Base-by-base conservation (phyloP, 1,284 basidiomycete genomes). In the Pholiota adiposa region DNA sequence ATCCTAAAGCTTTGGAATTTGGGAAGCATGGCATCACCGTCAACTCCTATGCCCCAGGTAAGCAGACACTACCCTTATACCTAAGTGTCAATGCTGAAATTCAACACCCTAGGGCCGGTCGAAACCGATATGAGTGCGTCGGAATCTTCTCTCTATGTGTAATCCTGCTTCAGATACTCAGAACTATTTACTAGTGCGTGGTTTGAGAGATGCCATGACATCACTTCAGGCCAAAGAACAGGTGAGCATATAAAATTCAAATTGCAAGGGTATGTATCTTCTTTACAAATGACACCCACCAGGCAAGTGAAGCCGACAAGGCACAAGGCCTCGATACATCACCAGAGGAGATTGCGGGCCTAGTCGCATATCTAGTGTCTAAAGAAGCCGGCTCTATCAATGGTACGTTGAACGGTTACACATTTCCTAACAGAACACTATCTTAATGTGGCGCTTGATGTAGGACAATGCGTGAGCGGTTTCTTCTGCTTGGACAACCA, bases 41-140 rank as follows among this genome's bases (percentile, higher is more conserved):
- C 4, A 84, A 83, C 56, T 77, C 80, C 3, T 84, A 85, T 58
- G 79, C 82, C 3, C 81, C 83, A 0, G 79, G 80, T n/a, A 67
- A 72, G 9, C 19, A 31, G 5, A 11, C 4, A 31, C 29, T 53
- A 9, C 6, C 16, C 18, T 27, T 38, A 38, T 38, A 12, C 16
- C 14, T 4, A 38, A 33, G 6, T 5, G 11, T 27, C 14, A 3
- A 46, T n/a, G 11, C 23, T 46, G 29, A 31, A 46, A 14, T 27
- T 3, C 7, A 14, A 40, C 5, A 29, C 29, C 7, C 34, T 41
- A 59, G 61, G 58, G 18, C 50, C 51, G 2, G 61, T 63, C n/a
- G 33, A 56, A n/a, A 62, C 61, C 8, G 40, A 53, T 14, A 49
- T 62, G 57, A 29, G 61, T 62, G 4, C 6, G 56, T 58, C 11